phyloP scores from a whole-genome alignment of 257 asterid genomes.

The Thymus mandschuricus region DNA sequence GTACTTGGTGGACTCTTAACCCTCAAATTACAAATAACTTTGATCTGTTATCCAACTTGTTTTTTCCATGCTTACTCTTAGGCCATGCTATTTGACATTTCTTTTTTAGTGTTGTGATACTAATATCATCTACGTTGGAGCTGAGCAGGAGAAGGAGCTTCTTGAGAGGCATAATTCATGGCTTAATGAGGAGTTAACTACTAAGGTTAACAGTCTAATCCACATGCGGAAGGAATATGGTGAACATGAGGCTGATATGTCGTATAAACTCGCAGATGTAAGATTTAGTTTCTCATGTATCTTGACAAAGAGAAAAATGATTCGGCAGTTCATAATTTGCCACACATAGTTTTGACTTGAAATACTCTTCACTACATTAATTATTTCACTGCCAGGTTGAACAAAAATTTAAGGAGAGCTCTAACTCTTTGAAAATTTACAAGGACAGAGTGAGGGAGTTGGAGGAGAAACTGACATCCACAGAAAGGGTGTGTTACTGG shows the following conservation, averaged over 20 bases:
- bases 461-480: slow-evolving; percentile 75
- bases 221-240: slow-evolving; percentile 65
- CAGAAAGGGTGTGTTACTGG: slow-evolving; percentile 59
- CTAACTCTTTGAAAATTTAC: slow-evolving; percentile 56
- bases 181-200: slow-evolving; percentile 87
- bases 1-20: not conserved
- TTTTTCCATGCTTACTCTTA: slow-evolving; percentile 1
- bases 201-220: slow-evolving; percentile 63
- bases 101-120: slow-evolving; percentile 13
- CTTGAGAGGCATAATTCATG: slow-evolving; percentile 87
- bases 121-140: slow-evolving; percentile 29
- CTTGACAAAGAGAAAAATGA: not conserved
- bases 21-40: slow-evolving; percentile 9
- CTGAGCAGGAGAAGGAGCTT: slow-evolving; percentile 89
- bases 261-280: slow-evolving; percentile 73
- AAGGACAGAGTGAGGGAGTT: slow-evolving; percentile 72
- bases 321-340: slow-evolving; percentile 4
- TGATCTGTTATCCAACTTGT: slow-evolving; percentile 1
- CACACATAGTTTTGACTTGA: not conserved
- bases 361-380: not conserved
- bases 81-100: slow-evolving; percentile 17
- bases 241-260: slow-evolving; percentile 84
- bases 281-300: slow-evolving; percentile 32
- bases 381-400: slow-evolving; percentile 53
- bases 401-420: slow-evolving; percentile 58